These are phyloP conservation scores for Nakaseomyces nivariensis DNA, from an alignment of 1,139 yeast species.

Conservation along the genomic window DNA sequence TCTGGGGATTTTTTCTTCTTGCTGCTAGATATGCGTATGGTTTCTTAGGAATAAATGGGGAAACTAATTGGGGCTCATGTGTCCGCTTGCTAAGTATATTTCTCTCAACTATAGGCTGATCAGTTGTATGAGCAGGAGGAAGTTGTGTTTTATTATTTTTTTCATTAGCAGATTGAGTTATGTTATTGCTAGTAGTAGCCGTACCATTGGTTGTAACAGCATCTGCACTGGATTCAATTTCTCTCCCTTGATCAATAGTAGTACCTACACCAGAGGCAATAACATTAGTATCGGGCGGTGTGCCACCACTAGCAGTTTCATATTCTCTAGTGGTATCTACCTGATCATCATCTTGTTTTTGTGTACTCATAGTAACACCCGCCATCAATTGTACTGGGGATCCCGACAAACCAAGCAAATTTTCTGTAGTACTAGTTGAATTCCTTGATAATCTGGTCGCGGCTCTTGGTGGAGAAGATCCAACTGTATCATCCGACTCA, in stretches of 20 bases:
- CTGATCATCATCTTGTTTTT: background rate
- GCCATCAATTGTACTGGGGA: background rate
- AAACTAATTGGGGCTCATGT: conserved; percentile 3
- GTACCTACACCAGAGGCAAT: background rate
- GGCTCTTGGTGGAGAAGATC: conserved; percentile 14
- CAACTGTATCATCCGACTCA: conserved; percentile 19
- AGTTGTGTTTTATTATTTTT: background rate
- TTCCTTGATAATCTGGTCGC: background rate
- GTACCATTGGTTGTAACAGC: background rate
- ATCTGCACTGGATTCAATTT: background rate
- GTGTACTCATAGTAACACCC: background rate
- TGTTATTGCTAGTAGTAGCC: background rate
- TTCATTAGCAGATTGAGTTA: background rate
- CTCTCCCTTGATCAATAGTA: background rate
- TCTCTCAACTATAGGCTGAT: background rate
- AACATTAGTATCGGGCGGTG: background rate
- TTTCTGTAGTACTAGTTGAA: background rate
- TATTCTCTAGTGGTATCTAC: background rate
- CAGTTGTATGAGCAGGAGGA: background rate
- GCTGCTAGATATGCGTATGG: conserved; percentile 3
- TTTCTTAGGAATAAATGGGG: conserved; percentile 4
- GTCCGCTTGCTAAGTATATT: conserved; percentile 1
- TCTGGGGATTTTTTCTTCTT: conserved; percentile 3
- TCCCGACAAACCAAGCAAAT: background rate
- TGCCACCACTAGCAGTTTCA: background rate